Percentiles rank a stretch among this genome's conserved stretches.
phyloP scores from a whole-genome alignment of 2,329 filamentous ascomycete genomes.

The Clathrospora elynae region DNA sequence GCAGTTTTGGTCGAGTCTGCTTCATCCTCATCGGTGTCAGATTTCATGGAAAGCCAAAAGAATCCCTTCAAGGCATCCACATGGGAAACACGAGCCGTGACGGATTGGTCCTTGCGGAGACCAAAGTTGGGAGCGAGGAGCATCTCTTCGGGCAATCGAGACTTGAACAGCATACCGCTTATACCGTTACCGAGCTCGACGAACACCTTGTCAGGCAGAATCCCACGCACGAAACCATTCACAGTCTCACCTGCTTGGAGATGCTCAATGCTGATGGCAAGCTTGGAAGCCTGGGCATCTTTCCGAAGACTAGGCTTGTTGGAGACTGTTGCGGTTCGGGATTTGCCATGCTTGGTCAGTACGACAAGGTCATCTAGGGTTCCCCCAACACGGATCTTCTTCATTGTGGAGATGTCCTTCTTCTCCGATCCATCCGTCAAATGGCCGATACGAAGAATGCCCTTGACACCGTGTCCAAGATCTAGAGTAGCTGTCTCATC shows the following conservation, averaged over 20 bases:
- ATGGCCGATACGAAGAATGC: conserved; percentile 75
- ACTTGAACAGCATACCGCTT: conserved; percentile 79
- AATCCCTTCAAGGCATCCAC: conserved; percentile 72
- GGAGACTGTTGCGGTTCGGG: conserved; percentile 74
- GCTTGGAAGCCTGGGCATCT: conserved; percentile 70
- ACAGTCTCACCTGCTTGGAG: conserved; percentile 70
- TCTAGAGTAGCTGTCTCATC: conserved; percentile 65
- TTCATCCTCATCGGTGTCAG: conserved; percentile 52
- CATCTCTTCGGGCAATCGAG: conserved; percentile 73
- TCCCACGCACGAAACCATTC: conserved; percentile 82
- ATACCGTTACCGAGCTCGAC: conserved; percentile 83
- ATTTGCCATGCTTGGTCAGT: conserved; percentile 80
- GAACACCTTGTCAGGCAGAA: conserved; percentile 80
- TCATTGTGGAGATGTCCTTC: conserved; percentile 77
- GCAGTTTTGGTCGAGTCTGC: conserved; percentile 28
- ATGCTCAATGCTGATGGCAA: conserved; percentile 74
- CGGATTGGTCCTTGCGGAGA: conserved; percentile 74
- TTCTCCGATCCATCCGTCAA: conserved; percentile 81
- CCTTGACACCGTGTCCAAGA: conserved; percentile 76
- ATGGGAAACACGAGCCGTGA: conserved; percentile 73
- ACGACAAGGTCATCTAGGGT: conserved; percentile 81
- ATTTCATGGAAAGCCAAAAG: conserved; percentile 68
- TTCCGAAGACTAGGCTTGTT: conserved; percentile 83
- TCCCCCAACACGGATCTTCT: conserved; percentile 83
- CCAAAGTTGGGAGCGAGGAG: conserved; percentile 75